phyloP scores from a whole-genome alignment of 1,284 basidiomycete species.

The Hymenochaete sp. region DNA sequence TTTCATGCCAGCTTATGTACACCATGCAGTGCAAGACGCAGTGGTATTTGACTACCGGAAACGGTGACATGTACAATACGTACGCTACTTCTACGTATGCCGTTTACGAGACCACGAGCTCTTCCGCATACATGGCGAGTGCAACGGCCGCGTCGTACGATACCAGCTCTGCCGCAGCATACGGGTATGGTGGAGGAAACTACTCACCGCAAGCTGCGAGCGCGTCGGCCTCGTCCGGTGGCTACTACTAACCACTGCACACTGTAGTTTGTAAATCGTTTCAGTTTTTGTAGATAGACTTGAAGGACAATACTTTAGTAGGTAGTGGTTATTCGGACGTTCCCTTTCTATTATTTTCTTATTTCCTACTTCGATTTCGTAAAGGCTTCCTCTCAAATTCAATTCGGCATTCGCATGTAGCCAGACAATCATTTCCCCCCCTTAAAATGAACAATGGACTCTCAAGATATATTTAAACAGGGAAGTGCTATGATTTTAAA shows the following conservation, averaged over 20 bases:
- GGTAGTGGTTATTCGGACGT: too few species aligned
- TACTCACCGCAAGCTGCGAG: conserved; percentile 8
- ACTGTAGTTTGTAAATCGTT: too few species aligned
- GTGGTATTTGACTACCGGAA: conserved; percentile 44
- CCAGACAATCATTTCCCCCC: too few species aligned
- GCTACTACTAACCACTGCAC: conserved; percentile 15
- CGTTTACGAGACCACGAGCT: conserved; percentile 19
- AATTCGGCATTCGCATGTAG: too few species aligned
- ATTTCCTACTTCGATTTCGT: too few species aligned
- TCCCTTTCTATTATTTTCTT: too few species aligned
- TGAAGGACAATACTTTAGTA: too few species aligned
- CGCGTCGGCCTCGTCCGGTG: conserved; percentile 1
- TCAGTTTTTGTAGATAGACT: too few species aligned
- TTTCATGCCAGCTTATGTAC: conserved; percentile 2
- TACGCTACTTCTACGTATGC: conserved; percentile 32
- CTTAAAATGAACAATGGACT: too few species aligned
- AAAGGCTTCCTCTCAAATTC: too few species aligned
- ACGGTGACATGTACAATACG: conserved; percentile 43
- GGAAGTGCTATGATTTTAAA: too few species aligned
- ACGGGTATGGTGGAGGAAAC: neutral
- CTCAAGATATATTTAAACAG: too few species aligned
- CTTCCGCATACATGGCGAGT: conserved; percentile 13
- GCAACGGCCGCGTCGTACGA: neutral
- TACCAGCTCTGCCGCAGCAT: conserved; percentile 4
- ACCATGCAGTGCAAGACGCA: conserved; percentile 45